phyloP scores from a whole-genome alignment of 2,329 filamentous ascomycete species.

The Pestalotiopsis sp. region DNA sequence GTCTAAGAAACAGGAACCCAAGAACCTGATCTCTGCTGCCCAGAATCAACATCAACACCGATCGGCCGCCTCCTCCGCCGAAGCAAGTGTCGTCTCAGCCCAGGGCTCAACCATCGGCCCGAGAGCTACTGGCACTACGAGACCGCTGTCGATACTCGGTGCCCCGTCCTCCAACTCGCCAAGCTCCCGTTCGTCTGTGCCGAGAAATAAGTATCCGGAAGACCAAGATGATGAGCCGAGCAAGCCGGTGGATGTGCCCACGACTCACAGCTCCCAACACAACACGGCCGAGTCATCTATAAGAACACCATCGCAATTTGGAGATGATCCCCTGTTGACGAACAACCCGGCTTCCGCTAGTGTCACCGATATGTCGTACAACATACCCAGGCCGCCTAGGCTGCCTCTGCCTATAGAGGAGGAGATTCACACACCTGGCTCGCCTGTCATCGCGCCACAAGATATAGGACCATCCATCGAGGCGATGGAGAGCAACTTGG shows the following conservation, averaged over 20 bases:
- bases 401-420: conserved; percentile 93
- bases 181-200: conserved; percentile 32
- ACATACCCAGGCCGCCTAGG: conserved; percentile 73
- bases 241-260: conserved; percentile 62
- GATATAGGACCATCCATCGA: conserved; percentile 57
- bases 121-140: conserved; percentile 47
- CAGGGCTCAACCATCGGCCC: conserved; percentile 56
- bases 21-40: conserved; percentile 56
- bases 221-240: conserved; percentile 46
- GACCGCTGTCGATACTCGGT: conserved; percentile 51
- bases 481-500: conserved; percentile 49
- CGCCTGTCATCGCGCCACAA: conserved; percentile 78
- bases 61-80: conserved; percentile 58
- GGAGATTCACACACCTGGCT: conserved; percentile 85
- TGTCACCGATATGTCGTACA: conserved; percentile 64
- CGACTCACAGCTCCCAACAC: conserved; percentile 21
- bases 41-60: conserved; percentile 45
- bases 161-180: conserved; percentile 32
- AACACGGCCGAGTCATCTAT: conserved; percentile 28
- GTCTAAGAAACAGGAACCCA: conserved; percentile 47
- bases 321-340: conserved; percentile 40
- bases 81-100: conserved; percentile 63
- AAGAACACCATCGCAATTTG: conserved; percentile 36
- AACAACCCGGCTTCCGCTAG: conserved; percentile 56
- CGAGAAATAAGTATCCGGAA: conserved; percentile 36